A percentile compares a stretch with the other conserved stretches of the same genome.
These are phyloP conservation scores for Eucalyptus sp. DNA, from an alignment of 345 rosid genomes.

Conservation along the genomic window DNA sequence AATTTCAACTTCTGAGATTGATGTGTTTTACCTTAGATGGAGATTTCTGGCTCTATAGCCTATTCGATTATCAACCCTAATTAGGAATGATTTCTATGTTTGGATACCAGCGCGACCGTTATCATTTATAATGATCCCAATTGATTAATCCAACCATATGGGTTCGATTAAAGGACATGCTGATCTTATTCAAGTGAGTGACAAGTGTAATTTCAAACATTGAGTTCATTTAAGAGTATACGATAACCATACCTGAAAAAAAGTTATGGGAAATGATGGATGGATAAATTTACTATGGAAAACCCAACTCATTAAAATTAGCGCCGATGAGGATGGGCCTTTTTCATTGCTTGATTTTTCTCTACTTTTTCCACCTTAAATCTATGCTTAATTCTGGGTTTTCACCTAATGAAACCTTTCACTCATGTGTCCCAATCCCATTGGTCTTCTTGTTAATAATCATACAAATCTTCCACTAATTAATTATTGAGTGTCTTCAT, in stretches of 20 bases:
- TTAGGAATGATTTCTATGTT: neutral
- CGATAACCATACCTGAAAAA: accelerated
- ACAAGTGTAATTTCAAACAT: accelerated
- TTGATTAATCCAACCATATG: neutral
- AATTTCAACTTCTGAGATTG: neutral
- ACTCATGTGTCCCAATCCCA: neutral
- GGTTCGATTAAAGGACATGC: too few relatives aligned
- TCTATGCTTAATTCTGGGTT: neutral
- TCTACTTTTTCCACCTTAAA: neutral
- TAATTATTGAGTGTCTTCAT: neutral
- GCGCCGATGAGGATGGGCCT: accelerated
- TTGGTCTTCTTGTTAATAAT: neutral
- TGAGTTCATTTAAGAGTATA: neutral
- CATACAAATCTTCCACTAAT: neutral
- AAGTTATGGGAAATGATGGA: accelerated
- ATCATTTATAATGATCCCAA: accelerated
- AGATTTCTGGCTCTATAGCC: neutral
- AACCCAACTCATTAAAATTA: neutral
- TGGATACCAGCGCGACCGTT: accelerated
- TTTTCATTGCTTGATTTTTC: neutral
- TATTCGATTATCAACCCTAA: neutral
- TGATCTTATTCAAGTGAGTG: too few relatives aligned
- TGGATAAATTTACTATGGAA: accelerated
- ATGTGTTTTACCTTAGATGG: too few relatives aligned
- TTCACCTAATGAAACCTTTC: neutral